These are phyloP conservation scores for Bimuria novae-zelandiae DNA, from an alignment of 2,329 filamentous ascomycete genomes.

Conservation along the genomic window DNA sequence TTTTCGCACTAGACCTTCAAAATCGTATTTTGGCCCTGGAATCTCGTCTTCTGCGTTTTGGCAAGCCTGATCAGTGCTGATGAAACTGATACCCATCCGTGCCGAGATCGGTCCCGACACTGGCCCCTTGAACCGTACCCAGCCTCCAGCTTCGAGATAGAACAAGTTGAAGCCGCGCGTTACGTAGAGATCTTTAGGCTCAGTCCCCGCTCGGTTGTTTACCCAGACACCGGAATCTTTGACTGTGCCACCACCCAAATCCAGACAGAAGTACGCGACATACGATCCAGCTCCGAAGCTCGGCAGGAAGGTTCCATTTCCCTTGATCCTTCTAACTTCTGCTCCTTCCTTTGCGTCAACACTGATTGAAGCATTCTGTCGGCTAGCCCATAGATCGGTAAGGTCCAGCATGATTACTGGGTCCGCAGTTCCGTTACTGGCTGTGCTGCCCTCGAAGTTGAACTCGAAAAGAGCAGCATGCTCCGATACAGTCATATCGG, in stretches of 20 bases:
- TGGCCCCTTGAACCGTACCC: conserved; percentile 57
- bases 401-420: conserved; percentile 65
- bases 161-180: conserved; percentile 44
- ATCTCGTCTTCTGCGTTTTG: conserved; percentile 70
- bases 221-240: conserved; percentile 63
- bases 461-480: conserved; percentile 66
- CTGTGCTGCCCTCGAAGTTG: conserved; percentile 51
- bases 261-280: conserved; percentile 63
- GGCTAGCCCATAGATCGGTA: conserved; percentile 60
- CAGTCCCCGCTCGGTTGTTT: conserved; percentile 56
- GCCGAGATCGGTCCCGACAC: conserved; percentile 63
- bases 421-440: conserved; percentile 42
- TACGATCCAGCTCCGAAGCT: conserved; percentile 68
- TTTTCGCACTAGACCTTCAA: conserved; percentile 56
- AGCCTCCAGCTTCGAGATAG: conserved; percentile 42
- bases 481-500: conserved; percentile 66
- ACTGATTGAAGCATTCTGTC: conserved; percentile 57
- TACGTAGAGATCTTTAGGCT: conserved; percentile 47
- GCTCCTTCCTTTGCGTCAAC: conserved; percentile 50
- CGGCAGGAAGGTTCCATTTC: conserved; percentile 62
- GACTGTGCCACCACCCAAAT: conserved; percentile 57
- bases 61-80: conserved; percentile 69
- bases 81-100: conserved; percentile 71
- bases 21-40: conserved; percentile 63
- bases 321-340: conserved; percentile 54